Base-by-base conservation (phyloP, 176 grass and related monocot species). In the Oryza punctata region DNA sequence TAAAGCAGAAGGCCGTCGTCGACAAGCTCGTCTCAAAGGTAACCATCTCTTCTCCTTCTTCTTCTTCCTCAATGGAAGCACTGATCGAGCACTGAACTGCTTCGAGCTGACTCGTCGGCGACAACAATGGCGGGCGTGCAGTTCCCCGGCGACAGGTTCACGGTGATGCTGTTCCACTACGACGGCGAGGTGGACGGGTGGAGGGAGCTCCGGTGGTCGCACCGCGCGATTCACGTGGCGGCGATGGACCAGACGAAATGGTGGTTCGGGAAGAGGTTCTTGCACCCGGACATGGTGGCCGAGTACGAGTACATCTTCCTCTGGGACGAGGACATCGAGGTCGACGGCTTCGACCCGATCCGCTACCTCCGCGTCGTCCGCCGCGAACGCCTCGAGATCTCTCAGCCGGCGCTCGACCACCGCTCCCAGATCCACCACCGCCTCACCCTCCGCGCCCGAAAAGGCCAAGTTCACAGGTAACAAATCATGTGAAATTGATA, bases 231-330 rank as follows among this genome's bases (percentile, higher is more conserved):
- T 47, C 94, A 97, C 69, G 86, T 94, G 18, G 85, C 89, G 6
- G 91, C 59, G 77, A 83, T 81, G 7, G 80, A 94, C 70, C 94
- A 97, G 88, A 97, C 94, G 28, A 97, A 97, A 61, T 97, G 94
- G 94, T 97, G 94, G 94, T 97, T 97, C 61, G 91, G 82, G 12
- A 97, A 97, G 86, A 37, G 94, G 84, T 97, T 97, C 84, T 74
- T 97, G 32, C 94, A 97, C 77, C 94, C 94, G 27, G 91, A 92
- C 78, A 44, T 97, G 76, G 89, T 94, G 70, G 70, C 85, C 1
- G 89, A 94, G 63, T 97, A 97, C 67, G 86, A 94, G 24, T 88
- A 94, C 86, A 54, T 97, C 46, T 97, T 97, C 73, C 89, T 97
- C 24, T 97, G 91, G 91, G 91, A 97, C 50, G 94, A 97, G 86